A percentile compares a stretch with the other conserved stretches of the same genome.
phyloP scores from a whole-genome alignment of 2,329 filamentous ascomycete species.

The Lojkania enalia region DNA sequence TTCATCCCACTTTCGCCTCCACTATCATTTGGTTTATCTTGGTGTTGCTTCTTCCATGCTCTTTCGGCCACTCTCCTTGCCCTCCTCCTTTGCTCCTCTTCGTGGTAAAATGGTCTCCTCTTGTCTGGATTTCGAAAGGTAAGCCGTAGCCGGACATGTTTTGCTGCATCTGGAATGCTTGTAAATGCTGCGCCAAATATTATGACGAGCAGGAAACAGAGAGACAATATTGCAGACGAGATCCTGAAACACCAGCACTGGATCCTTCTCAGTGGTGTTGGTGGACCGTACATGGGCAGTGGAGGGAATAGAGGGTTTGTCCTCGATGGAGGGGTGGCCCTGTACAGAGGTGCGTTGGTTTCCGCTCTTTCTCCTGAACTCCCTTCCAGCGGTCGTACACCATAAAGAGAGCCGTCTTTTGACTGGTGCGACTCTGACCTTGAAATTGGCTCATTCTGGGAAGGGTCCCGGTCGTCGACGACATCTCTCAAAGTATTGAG shows the following conservation, averaged over 20 bases:
- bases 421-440: constrained; percentile 41
- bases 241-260: constrained; percentile 68
- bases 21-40: constrained; percentile 44
- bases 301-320: constrained; percentile 85
- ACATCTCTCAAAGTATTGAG: constrained; percentile 66
- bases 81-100: constrained; percentile 66
- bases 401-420: constrained; percentile 49
- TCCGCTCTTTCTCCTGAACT: constrained; percentile 46
- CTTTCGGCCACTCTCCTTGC: constrained; percentile 61
- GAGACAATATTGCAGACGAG: constrained; percentile 74
- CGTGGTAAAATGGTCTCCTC: constrained; percentile 69
- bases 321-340: constrained; percentile 62
- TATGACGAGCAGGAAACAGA: constrained; percentile 75
- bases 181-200: constrained; percentile 74
- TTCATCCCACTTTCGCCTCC: constrained; percentile 44
- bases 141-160: constrained; percentile 56
- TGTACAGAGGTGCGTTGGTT: constrained; percentile 50
- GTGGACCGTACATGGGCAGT: constrained; percentile 78
- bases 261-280: constrained; percentile 65
- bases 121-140: constrained; percentile 64
- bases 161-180: constrained; percentile 59
- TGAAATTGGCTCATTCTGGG: constrained; percentile 28
- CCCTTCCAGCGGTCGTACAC: constrained; percentile 35
- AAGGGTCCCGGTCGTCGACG: constrained; percentile 45
- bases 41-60: constrained; percentile 61